Evolutionary conservation across 352 stramenopile genomes (phyloP), one percentile per base, ranked within the genome.

Genomic region (Globisporangium ultimum): DNA sequence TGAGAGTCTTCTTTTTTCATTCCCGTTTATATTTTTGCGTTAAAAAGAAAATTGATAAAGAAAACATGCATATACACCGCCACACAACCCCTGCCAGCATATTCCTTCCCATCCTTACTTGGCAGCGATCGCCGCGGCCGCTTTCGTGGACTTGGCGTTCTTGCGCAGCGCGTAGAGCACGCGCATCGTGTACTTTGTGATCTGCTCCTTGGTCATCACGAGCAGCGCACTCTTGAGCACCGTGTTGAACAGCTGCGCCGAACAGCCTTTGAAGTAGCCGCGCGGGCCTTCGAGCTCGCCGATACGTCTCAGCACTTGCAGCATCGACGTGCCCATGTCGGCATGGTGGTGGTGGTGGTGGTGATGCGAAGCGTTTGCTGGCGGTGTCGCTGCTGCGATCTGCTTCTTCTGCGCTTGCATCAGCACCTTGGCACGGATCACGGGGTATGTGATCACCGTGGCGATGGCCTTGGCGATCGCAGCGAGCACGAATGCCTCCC

Each of bases 371-470:
- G 53, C 50, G 20, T 36, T 36, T 5, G 28, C 28, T 10, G 28
- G 8, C 28, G 28, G 28, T 5, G 28, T 10, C 28, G 28, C 28
- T 36, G 55, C 59, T 32, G 66, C 62, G 20, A 70, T 53, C 21
- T 86, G 69, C 57, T 87, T 86, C 63, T 85, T 88, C 67, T 90
- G 74, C 1, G 80, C 80, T 63, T 93, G 83, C 77, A 93, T 89
- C n/a, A 93, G 67, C 54, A 93, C 86, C 68, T 96, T 96, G 36
- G 87, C 86, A 34, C 87, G 87, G 65, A 96, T 96, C 43, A 96
- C 59, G 6, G 87, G 87, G 68, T 96, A 96, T n/a, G 87, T 96
- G 43, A 94, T 15, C 28, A 96, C 53, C 2, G 87, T 96, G 15
- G 87, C 87, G 32, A 95, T 71, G 5, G 81, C 83, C 67, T 96